Evolutionary conservation across 345 rosid species (phyloP), one percentile per base, ranked within the genome.

Genomic region (Acer negundo): DNA sequence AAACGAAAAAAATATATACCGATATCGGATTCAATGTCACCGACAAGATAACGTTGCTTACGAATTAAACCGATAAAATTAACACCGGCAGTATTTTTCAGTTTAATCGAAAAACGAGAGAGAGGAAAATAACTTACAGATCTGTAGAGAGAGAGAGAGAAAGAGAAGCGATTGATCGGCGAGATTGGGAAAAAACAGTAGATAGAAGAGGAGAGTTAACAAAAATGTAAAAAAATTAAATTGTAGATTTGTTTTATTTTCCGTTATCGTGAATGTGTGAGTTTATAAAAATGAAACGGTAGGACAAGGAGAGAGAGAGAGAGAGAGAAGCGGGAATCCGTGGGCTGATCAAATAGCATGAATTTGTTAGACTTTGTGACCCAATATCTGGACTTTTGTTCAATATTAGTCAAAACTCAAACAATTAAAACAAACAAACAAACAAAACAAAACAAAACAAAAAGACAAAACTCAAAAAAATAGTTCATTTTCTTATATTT

Each of bases 291-390:
- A 69, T 62, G 81, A 81, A 83, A 79, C 73, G 68, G 63, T 59
- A 61, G 46, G 76, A 35, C 64, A 40, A 53, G 22, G 53, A 80
- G 82, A 85, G 86, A 31, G 73, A 83, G 86, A 84, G 51, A 80
- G 82, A 86, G 86, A 31, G 73, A 83, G 86, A 84, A 81, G 91
- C 94, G 89, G 87, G 91, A 90, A 82, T 66, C 78, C 81, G 85
- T 80, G 87, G 82, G 84, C 76, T 72, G 28, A 56, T 7, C 46
- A 22, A 47, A 42, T 53, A 70, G 28, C 4, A 35, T 35, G 46
- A 53, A 70, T 70, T 16, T 51, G 31, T 71, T 71, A 17, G 28
- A 53, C 64, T 42, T 42, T 28, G 35, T 42, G 75, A 72, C 53
- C 75, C 44, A 2, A 31, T n/a, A 3, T 38, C 2, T 24, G 16